phyloP scores from a whole-genome alignment of 208 protist species.

The Crithidia thermophila region DNA sequence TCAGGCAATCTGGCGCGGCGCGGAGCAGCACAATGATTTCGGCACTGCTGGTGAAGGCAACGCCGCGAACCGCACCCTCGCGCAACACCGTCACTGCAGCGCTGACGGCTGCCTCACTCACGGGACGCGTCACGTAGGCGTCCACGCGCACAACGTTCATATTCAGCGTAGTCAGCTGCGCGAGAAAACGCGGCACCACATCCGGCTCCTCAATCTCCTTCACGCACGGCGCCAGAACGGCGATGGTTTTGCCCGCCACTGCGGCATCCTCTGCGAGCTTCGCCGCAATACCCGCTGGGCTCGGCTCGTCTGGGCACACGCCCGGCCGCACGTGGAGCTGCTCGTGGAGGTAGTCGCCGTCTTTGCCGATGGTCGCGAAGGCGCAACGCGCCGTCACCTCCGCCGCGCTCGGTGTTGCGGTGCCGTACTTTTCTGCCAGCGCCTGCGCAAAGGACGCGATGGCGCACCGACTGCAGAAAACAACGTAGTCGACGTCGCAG shows the following conservation, averaged over 20 bases:
- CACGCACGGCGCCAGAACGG: slow-evolving; percentile 21
- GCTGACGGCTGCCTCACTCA: slow-evolving; percentile 10
- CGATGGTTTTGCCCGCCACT: slow-evolving; percentile 12
- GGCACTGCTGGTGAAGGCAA: slow-evolving; percentile 21
- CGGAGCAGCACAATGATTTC: slow-evolving; percentile 25
- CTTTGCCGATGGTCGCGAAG: slow-evolving; percentile 19
- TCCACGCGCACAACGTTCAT: slow-evolving; percentile 23
- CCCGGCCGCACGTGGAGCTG: slow-evolving; percentile 1
- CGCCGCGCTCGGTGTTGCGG: neutral
- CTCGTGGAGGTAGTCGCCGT: slow-evolving; percentile 22
- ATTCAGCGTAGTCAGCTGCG: slow-evolving; percentile 10
- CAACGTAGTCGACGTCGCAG: slow-evolving; percentile 19
- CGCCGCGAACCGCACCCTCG: neutral
- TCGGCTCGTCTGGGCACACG: slow-evolving; percentile 22
- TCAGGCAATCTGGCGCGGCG: slow-evolving; percentile 13
- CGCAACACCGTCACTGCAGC: neutral
- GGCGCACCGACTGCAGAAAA: slow-evolving; percentile 27
- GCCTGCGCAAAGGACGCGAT: slow-evolving; percentile 12
- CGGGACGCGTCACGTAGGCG: slow-evolving; percentile 23
- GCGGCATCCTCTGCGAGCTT: slow-evolving; percentile 3
- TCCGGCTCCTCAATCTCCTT: slow-evolving; percentile 21
- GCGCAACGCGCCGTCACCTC: slow-evolving; percentile 4
- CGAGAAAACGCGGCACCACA: slow-evolving; percentile 20
- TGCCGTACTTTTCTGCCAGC: slow-evolving; percentile 3
- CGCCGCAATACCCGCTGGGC: slow-evolving; percentile 17